Percentiles rank a stretch among this genome's conserved stretches.
phyloP scores from a whole-genome alignment of 805 yeast genomes.

The Candida chauliodis region DNA sequence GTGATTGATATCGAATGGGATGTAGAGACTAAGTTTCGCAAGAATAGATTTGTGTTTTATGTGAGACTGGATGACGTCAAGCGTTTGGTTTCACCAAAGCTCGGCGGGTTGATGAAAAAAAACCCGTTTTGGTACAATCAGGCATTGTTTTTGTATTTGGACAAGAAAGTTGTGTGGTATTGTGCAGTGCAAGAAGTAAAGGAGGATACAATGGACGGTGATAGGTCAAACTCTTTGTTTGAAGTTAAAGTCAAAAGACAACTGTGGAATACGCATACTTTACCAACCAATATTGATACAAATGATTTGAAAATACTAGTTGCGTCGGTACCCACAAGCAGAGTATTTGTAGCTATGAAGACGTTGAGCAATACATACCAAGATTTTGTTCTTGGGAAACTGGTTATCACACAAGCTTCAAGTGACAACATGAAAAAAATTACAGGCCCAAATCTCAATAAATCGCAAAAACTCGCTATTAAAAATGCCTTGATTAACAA shows the following conservation, averaged over 20 bases:
- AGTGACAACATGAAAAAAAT: conserved; percentile 47
- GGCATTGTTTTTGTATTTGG: conserved; percentile 21
- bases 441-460: conserved; percentile 51
- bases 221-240: conserved; percentile 23
- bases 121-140: not conserved
- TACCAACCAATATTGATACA: conserved; percentile 44
- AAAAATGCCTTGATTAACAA: conserved; percentile 49
- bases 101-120: conserved; percentile 49
- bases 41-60: conserved; percentile 37
- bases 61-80: conserved; percentile 46
- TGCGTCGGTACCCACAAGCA: conserved; percentile 55
- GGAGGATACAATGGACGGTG: conserved; percentile 15
- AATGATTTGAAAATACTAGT: conserved; percentile 45
- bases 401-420: too few relatives aligned
- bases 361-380: conserved; percentile 46
- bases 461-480: conserved; percentile 53
- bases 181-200: conserved; percentile 46
- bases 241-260: conserved; percentile 50
- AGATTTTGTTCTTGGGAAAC: conserved; percentile 48
- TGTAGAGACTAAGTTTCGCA: conserved; percentile 39
- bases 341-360: conserved; percentile 65
- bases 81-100: conserved; percentile 47
- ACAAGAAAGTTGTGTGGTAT: conserved; percentile 54
- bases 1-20: conserved; percentile 53
- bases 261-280: conserved; percentile 51